Evolutionary conservation across 495 filamentous ascomycete genomes (phyloP), one percentile per base, ranked within the genome.

Genomic region (Aspergillus panamensis): DNA sequence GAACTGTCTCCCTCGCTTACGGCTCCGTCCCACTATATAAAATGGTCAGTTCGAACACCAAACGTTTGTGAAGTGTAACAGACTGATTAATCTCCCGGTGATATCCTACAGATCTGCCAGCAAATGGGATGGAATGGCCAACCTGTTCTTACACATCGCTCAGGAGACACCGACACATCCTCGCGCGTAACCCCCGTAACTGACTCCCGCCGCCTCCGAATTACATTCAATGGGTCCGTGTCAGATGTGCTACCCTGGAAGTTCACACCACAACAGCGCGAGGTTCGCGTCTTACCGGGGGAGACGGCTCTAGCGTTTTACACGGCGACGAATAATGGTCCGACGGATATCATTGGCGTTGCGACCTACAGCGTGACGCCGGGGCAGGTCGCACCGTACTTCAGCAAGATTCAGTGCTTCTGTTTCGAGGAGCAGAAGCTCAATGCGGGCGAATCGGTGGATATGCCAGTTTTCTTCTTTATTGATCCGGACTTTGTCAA

Each of bases 401-500:
- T 99, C 72, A 91, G 87, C 81, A 99, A 99, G 81, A 99, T 99
- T 51, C 95, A 99, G 74, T 99, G 95, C 65, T 99, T 99, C 74
- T 99, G 95, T 70, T 99, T 99, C 68, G 95, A 99, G 79, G 92
- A 91, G 73, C 87, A 98, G 81, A 84, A 95, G 61, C 74, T 98
- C 51, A 93, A 92, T 70, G 93, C 92, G 20, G 91, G 93, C 25
- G 95, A 99, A 78, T 91, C 91, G 35, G 95, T 99, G 51, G 95
- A 99, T 77, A 99, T 99, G 95, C 95, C 95, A 3, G 95, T 99
- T 6, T 97, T 99, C 77, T 99, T 99, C 69, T 99, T 96, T 72
- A 88, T 99, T 65, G 95, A 99, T 69, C 95, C 95, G 6, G 95
- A 97, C 62, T 89, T 97, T 75, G 78, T 90, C 44, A 89, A 89